phyloP scores from a whole-genome alignment of 345 rosid genomes.

The Iberis pinnata region DNA sequence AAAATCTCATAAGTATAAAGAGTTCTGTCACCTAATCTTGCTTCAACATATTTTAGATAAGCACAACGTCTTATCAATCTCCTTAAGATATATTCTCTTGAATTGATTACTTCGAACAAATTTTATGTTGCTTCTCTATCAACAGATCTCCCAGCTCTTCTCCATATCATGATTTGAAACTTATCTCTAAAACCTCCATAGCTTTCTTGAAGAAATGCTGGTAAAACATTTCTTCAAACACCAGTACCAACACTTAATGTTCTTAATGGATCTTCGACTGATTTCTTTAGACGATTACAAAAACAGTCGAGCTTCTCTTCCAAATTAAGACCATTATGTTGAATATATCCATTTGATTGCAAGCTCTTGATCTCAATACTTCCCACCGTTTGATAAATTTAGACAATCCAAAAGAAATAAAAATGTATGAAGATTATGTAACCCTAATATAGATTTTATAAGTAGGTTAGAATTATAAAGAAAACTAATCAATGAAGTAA shows the following conservation, averaged over 20 bases:
- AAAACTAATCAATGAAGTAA: too few species aligned
- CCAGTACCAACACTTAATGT: constrained; percentile 93
- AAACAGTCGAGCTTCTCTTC: constrained; percentile 82
- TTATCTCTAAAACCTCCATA: constrained; percentile 82
- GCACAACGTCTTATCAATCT: constrained; percentile 92
- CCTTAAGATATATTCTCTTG: constrained; percentile 85
- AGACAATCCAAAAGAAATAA: too few species aligned
- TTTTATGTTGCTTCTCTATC: constrained; percentile 78
- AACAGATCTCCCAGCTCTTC: constrained; percentile 72
- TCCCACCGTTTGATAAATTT: constrained; percentile 37
- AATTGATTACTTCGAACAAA: constrained; percentile 93
- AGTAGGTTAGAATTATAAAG: too few species aligned
- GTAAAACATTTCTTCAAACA: constrained; percentile 97
- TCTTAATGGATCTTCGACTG: constrained; percentile 75
- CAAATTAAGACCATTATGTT: constrained; percentile 37
- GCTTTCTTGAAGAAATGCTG: constrained; percentile 79
- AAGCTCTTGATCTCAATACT: constrained; percentile 31
- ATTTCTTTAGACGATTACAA: constrained; percentile 59
- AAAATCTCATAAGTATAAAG: constrained; percentile 82
- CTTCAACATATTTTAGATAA: constrained; percentile 91
- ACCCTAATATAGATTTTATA: too few species aligned
- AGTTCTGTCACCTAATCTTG: constrained; percentile 83
- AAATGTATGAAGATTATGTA: too few species aligned
- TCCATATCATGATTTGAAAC: constrained; percentile 88
- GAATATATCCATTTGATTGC: constrained; percentile 45